Evolutionary conservation across 1,284 basidiomycete genomes (phyloP), one percentile per base, ranked within the genome.

Genomic region (Stereum hirsutum): DNA sequence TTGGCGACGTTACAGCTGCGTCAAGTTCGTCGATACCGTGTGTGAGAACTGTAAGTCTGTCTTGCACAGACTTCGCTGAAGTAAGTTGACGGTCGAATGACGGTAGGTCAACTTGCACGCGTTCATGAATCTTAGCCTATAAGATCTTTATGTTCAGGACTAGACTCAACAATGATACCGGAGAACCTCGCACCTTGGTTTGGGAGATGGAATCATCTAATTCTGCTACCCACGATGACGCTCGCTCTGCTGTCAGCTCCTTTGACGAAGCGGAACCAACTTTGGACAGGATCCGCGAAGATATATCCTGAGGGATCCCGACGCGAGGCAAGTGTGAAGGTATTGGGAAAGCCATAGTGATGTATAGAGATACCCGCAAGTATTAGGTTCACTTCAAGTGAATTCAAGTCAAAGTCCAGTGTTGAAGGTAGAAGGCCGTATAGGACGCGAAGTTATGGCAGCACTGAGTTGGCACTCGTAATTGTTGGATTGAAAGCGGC

Each of bases 201-300:
- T 67, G 62, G 26, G 63, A 61, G 49, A 89, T 85, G 17, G 76
- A 74, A 35, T 74, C 70, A 51, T 88, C 75, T 20, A 89, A 68
- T 55, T 89, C 83, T 1, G 61, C 54, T 25, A 86, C 63, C 85
- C 85, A 89, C 49, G 75, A 75, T 21, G 72, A 64, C 11, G 80
- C 80, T 35, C 81, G 55, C 19, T 68, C 54, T 27, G 83, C 71
- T 47, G 68, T 77, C 28, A 89, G 58, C 1, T 76, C 65, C 49
- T 75, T 66, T 45, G 63, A 59, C 4, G 74, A 72, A 5, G 75
- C 74, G 27, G 75, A 68, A 47, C 83, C 80, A 38, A 89, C 70
- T 57, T 77, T 82, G 35, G 72, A 68, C 35, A 89, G 68, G 25
- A 89, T 75, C 45, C 69, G 68, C 0, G 81, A 81, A 14, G 82